These are phyloP conservation scores for Aegilops tauschii DNA, from an alignment of 176 grass and related monocot genomes.

Conservation along the genomic window DNA sequence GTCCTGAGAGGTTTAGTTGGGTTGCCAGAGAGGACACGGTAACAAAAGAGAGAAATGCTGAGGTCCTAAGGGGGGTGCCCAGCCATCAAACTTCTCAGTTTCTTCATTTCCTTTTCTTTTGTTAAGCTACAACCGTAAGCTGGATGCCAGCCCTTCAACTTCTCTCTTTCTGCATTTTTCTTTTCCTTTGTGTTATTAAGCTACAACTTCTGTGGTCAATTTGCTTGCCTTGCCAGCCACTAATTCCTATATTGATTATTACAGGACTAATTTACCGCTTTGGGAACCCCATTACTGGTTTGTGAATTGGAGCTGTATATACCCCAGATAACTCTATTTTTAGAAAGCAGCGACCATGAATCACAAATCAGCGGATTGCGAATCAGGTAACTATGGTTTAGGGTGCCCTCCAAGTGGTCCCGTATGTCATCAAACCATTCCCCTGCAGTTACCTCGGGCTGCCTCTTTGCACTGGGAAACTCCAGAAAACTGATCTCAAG, in stretches of 20 bases:
- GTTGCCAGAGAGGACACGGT: neutral
- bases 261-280: neutral
- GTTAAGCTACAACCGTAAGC: too few species aligned
- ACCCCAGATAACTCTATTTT: neutral
- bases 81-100: neutral
- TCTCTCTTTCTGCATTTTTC: neutral
- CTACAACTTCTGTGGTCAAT: neutral
- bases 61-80: neutral
- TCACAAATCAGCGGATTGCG: neutral
- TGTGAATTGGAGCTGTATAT: neutral
- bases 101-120: neutral
- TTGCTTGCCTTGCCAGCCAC: neutral
- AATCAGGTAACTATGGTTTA: neutral
- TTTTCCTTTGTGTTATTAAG: neutral
- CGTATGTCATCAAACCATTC: neutral
- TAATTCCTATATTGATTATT: slow-evolving; percentile 1
- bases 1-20: neutral
- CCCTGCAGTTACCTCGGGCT: neutral
- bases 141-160: too few species aligned
- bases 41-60: neutral
- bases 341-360: neutral
- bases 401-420: neutral
- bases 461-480: neutral
- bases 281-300: neutral
- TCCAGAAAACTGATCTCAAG: neutral